Evolutionary conservation across 176 grass and related monocot species (phyloP), one percentile per base, ranked within the genome.

Genomic region (Aegilops speltoides): DNA sequence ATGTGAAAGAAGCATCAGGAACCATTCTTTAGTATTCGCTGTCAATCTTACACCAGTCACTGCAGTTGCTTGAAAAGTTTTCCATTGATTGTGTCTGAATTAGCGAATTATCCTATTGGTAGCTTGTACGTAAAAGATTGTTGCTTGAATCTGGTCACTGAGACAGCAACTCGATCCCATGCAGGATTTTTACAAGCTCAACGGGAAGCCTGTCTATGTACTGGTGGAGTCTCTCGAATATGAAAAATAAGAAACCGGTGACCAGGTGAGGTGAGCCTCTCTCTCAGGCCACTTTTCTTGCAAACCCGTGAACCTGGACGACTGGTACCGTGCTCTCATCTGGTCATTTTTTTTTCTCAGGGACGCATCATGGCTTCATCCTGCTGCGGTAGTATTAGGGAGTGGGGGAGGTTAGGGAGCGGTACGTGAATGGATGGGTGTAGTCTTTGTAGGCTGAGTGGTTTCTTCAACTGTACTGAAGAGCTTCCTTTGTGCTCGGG

Each of bases 181-280:
- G 68, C 86, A 96, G 96, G 87, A 92, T 80, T 84, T 79, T 43
- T 94, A 79, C 82, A 94, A 91, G 88, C 89, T 98, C 24, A 82
- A 91, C 24, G 96, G 93, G 19, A 96, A 96, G 67, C 90, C 96
- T 8, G 96, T 96, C 2, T 90, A 96, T 28, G 90, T 96, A 5
- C 79, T 96, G 41, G 96, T 98, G 41, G 96, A 96, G 62, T 94
- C 90, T 54, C 88, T 85, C 38, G 87, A 92, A 75, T 91, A 74
- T 43, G 94, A 81, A 85, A 85, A 92, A 20, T 63, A 61, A 85
- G 45, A 62, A 70, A 63, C 36, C 54, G 37, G 46, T 75, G 61
- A 23, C 79, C 64, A 90, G 86, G 91, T 82, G 81, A 90, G 86
- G 91, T 79, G 82, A 82, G 81, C 15, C 45, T 36, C 40, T 52